Evolutionary conservation across 345 rosid species (phyloP), one percentile per base, ranked within the genome.

Genomic region (Moringa oleifera): DNA sequence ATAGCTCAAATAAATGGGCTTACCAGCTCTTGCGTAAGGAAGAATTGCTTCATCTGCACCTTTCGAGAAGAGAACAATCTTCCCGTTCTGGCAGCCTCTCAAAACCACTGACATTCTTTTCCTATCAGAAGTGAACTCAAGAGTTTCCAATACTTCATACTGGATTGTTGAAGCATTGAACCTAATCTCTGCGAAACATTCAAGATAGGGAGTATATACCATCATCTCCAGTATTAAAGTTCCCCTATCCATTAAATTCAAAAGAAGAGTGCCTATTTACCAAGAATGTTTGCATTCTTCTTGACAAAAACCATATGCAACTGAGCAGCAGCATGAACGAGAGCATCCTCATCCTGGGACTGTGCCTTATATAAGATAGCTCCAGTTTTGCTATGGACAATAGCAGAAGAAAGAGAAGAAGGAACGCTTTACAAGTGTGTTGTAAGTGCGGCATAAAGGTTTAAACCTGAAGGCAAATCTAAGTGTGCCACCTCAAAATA

Each of bases 311-410:
- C 84, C 97, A 91, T 88, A 65, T 84, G 84, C 81, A 94, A 75
- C 81, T 75, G 75, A 13, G 95, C 90, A 52, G 99, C 95, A 81
- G 97, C 99, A 72, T 79, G 67, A 59, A 94, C 97, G 73, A 94
- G 97, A 71, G 99, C 99, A 51, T 94, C 96, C 77, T 94, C 99
- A 75, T 94, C 99, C 76, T 88, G 97, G 70, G 99, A 94, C 71
- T 90, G 99, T 10, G 99, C 96, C 81, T 90, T 90, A 77, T 90
- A 94, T 23, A 71, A 64, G 53, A 87, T 73, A 59, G 73, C 77
- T 71, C 99, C 97, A 67, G 87, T 74, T 84, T 94, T 94, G 76
- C 99, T 94, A 73, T 61, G 67, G 47, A 66, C 52, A 61, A 64
- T 21, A 65, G 65, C 55, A 51, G 28, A 28, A 33, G 41, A 11